Percentiles rank a stretch among this genome's conserved stretches.
Conservation (phyloP, 2,329 filamentous ascomycete genomes). For the Magnaporthales sp. region DNA sequence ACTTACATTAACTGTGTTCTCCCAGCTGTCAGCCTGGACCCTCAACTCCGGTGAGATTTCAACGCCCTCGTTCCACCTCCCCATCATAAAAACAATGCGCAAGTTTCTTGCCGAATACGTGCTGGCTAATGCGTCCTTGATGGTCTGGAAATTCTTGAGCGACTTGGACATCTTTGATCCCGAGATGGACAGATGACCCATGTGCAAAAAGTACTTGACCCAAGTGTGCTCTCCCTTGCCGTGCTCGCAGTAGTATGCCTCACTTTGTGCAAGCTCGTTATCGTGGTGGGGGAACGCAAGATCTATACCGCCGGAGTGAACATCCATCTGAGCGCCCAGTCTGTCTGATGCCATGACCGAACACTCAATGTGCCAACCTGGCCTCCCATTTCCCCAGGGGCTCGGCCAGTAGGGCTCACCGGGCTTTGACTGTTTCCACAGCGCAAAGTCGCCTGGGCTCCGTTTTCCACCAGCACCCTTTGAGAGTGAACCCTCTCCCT, state of each 20-base stretch:
- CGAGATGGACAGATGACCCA: conserved; percentile 83
- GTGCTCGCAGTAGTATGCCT: conserved; percentile 56
- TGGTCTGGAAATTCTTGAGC: conserved; percentile 92
- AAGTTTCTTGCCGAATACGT: conserved; percentile 70
- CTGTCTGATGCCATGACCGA: conserved; percentile 89
- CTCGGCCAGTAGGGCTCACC: conserved; percentile 89
- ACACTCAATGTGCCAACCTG: conserved; percentile 97
- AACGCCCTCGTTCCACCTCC: conserved; percentile 82
- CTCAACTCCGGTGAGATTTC: conserved; percentile 83
- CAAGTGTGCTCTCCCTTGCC: conserved; percentile 28
- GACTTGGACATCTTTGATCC: conserved; percentile 96
- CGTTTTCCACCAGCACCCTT: conserved; percentile 59
- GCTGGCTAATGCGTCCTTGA: conserved; percentile 66
- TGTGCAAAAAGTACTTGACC: conserved; percentile 95
- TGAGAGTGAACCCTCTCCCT: conserved; percentile 78
- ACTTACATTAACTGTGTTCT: conserved; percentile 53
- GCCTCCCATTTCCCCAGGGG: conserved; percentile 78
- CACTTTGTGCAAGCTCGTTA: conserved; percentile 84
- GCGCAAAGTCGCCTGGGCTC: conserved; percentile 73
- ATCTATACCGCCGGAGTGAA: conserved; percentile 89
- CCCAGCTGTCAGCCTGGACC: conserved; percentile 67
- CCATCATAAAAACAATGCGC: conserved; percentile 79
- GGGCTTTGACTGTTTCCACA: conserved; percentile 89
- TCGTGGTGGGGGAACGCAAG: conserved; percentile 88
- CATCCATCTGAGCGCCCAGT: conserved; percentile 79